Percentiles rank a stretch among this genome's conserved stretches.
These are phyloP conservation scores for Stachybotrys chartarum DNA, from an alignment of 2,329 filamentous ascomycete species.

Conservation along the genomic window DNA sequence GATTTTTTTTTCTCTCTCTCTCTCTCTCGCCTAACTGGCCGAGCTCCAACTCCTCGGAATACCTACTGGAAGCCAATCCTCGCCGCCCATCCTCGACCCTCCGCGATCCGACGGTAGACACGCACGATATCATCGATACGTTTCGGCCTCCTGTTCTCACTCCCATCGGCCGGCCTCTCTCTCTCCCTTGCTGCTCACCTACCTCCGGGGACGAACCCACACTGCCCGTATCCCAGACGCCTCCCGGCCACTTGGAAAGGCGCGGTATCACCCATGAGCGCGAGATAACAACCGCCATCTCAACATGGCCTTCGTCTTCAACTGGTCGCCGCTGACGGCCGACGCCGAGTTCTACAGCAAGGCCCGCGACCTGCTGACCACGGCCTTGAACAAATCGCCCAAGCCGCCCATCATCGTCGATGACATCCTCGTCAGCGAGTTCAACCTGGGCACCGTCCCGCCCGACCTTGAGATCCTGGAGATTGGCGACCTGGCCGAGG, in stretches of 20 bases:
- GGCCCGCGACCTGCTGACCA: constrained; percentile 88
- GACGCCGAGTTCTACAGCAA: constrained; percentile 87
- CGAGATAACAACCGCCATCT: constrained; percentile 33
- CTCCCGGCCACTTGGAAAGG: too few relatives aligned
- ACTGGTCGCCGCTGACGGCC: constrained; percentile 98
- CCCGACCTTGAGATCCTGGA: constrained; percentile 95
- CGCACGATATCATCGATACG: too few relatives aligned
- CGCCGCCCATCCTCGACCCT: too few relatives aligned
- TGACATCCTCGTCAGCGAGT: constrained; percentile 95
- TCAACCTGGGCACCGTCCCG: constrained; percentile 91
- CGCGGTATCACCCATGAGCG: constrained; percentile 24
- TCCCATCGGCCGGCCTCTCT: too few relatives aligned
- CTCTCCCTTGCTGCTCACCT: background rate
- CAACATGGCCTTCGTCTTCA: constrained; percentile 99
- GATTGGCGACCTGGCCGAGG: constrained; percentile 94
- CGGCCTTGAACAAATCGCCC: constrained; percentile 92
- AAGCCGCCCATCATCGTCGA: constrained; percentile 99
- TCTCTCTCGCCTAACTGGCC: background rate
- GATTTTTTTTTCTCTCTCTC: background rate
- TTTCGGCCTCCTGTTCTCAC: too few relatives aligned
- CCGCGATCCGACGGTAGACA: background rate
- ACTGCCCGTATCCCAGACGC: constrained; percentile 4
- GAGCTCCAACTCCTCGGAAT: too few relatives aligned
- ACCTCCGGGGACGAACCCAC: background rate
- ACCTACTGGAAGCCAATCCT: too few relatives aligned